Conservation (phyloP, 2,329 filamentous ascomycete genomes). For the Exophiala xenobiotica region DNA sequence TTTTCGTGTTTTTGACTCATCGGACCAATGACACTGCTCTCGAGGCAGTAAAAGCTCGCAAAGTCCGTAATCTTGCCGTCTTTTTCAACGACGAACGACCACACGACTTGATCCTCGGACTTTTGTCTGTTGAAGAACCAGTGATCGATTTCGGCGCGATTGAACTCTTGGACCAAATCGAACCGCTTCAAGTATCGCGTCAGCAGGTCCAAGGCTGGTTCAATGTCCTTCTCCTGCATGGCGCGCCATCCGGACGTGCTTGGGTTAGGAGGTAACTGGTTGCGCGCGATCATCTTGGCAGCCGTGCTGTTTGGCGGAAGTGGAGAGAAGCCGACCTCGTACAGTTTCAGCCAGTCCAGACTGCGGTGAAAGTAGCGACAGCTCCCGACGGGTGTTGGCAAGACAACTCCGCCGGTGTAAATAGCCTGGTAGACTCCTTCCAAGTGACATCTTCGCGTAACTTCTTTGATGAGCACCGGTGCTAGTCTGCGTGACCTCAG, state of each 20-base stretch:
- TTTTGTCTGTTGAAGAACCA: slow-evolving; percentile 72
- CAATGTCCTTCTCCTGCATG: slow-evolving; percentile 77
- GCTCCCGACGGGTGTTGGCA: slow-evolving; percentile 88
- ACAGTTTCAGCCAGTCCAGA: slow-evolving; percentile 93
- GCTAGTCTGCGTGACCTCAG: slow-evolving; percentile 88
- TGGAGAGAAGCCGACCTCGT: slow-evolving; percentile 90
- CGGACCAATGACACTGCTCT: slow-evolving; percentile 75
- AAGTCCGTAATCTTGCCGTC: slow-evolving; percentile 89
- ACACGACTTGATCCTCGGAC: slow-evolving; percentile 72
- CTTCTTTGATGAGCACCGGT: slow-evolving; percentile 94
- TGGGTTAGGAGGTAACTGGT: slow-evolving; percentile 74
- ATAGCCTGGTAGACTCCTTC: slow-evolving; percentile 89
- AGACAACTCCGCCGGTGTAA: slow-evolving; percentile 87
- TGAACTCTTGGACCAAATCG: slow-evolving; percentile 80
- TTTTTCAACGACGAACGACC: slow-evolving; percentile 80
- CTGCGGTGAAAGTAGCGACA: slow-evolving; percentile 94
- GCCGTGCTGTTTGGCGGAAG: slow-evolving; percentile 81
- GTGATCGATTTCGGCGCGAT: slow-evolving; percentile 76
- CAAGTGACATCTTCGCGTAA: slow-evolving; percentile 87
- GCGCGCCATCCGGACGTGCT: slow-evolving; percentile 71
- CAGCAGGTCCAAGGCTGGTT: slow-evolving; percentile 71
- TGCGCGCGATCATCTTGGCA: slow-evolving; percentile 79
- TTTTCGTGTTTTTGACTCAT: slow-evolving; percentile 61
- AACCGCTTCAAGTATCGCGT: slow-evolving; percentile 76
- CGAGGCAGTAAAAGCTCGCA: slow-evolving; percentile 93